A percentile compares a stretch with the other conserved stretches of the same genome.
Evolutionary conservation across 768 basidiomycete genomes (phyloP).

Genomic region (Harrya chromipes): DNA sequence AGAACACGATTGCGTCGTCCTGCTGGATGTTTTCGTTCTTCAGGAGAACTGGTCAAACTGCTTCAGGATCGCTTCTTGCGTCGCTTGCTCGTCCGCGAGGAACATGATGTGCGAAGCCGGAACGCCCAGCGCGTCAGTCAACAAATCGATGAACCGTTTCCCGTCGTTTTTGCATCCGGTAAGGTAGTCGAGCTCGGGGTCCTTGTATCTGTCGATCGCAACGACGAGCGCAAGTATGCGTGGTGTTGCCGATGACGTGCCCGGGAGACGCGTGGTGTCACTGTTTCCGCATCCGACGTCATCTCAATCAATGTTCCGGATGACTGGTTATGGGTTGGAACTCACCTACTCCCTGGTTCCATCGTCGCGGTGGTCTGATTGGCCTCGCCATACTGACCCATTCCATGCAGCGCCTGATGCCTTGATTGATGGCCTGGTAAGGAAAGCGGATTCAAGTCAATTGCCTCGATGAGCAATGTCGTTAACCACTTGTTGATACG

Average conservation of each 20-base stretch:
- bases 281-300: neutral
- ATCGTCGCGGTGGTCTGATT: neutral
- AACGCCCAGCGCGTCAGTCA: slow-evolving; percentile 14
- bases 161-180: slow-evolving; percentile 21
- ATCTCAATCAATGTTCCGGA: too few species aligned
- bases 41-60: slow-evolving; percentile 9
- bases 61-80: neutral
- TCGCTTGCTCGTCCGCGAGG: slow-evolving; percentile 15
- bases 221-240: slow-evolving; percentile 21
- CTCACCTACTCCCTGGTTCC: slow-evolving; percentile 4
- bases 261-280: neutral
- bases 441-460: neutral
- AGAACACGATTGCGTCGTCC: slow-evolving; percentile 20
- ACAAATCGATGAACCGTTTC: slow-evolving; percentile 6
- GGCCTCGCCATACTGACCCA: slow-evolving; percentile 10
- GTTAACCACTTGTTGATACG: neutral
- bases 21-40: slow-evolving; percentile 5
- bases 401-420: slow-evolving; percentile 4
- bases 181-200: neutral
- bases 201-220: slow-evolving; percentile 13
- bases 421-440: slow-evolving; percentile 2
- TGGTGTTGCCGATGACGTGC: neutral
- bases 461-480: neutral
- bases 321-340: neutral
- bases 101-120: slow-evolving; percentile 11